A percentile compares a stretch with the other conserved stretches of the same genome.
Conservation (phyloP, 2,329 filamentous ascomycete genomes). For the Orbilia javanica region DNA sequence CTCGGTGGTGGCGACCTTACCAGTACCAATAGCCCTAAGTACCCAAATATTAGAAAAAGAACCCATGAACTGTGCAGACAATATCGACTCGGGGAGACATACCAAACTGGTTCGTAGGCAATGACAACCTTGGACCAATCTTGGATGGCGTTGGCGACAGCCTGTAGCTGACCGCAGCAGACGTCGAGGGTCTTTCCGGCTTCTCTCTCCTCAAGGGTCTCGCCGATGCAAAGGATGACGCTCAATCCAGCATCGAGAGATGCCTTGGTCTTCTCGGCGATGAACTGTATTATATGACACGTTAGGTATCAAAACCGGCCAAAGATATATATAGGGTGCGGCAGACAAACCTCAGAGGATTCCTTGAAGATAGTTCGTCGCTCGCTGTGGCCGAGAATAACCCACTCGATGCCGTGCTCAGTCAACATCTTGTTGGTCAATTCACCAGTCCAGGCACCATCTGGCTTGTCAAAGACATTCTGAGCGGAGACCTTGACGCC, state of each 20-base stretch:
- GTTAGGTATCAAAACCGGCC: neutral
- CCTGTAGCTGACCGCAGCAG: conserved; percentile 85
- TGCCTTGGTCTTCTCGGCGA: conserved; percentile 94
- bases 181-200: conserved; percentile 85
- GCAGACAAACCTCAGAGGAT: conserved; percentile 73
- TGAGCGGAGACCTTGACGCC: conserved; percentile 86
- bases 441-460: conserved; percentile 97
- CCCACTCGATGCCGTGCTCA: conserved; percentile 89
- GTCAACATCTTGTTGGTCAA: conserved; percentile 91
- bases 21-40: conserved; percentile 80
- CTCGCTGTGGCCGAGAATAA: conserved; percentile 94
- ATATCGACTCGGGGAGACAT: conserved; percentile 67
- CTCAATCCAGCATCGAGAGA: conserved; percentile 86
- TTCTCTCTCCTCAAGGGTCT: conserved; percentile 92
- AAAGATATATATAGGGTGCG: neutral
- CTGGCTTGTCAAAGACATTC: conserved; percentile 97
- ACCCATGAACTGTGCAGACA: neutral
- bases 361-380: conserved; percentile 90
- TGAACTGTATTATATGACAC: conserved; percentile 68
- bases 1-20: conserved; percentile 68
- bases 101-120: conserved; percentile 99
- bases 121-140: conserved; percentile 97
- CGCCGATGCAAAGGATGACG: conserved; percentile 97
- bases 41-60: conserved; percentile 3
- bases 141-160: conserved; percentile 75